Conservation (phyloP, 176 grass and related monocot species). For the Raddia guianensis region DNA sequence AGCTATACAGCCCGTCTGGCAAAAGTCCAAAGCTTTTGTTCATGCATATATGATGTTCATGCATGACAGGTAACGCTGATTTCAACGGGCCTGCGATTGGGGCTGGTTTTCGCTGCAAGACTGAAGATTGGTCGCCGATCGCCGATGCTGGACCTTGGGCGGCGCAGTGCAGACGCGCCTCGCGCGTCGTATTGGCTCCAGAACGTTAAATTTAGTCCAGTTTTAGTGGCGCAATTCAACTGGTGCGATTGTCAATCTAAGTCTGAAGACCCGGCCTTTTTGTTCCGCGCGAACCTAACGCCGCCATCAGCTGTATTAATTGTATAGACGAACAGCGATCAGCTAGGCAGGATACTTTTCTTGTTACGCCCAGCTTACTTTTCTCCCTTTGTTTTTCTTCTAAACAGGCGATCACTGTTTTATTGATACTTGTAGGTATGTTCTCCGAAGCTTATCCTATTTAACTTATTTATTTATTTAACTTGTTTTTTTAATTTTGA, state of each 20-base stretch:
- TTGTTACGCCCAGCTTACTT: too few relatives aligned
- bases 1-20: neutral
- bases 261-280: neutral
- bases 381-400: too few relatives aligned
- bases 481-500: too few relatives aligned
- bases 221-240: neutral
- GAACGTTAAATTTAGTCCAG: neutral
- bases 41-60: neutral
- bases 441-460: too few relatives aligned
- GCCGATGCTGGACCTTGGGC: neutral
- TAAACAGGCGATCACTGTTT: too few relatives aligned
- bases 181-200: neutral
- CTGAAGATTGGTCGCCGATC: neutral
- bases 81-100: neutral
- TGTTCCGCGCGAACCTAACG: neutral
- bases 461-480: too few relatives aligned
- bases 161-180: neutral
- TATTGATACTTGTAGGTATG: too few relatives aligned
- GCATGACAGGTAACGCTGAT: neutral
- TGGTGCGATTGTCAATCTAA: constrained; percentile 32
- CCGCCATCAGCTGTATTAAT: neutral
- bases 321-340: neutral
- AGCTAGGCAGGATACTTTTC: too few relatives aligned
- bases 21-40: constrained; percentile 2
- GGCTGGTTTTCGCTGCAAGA: neutral